Conservation (phyloP, 441 rosid genomes). For the Pelargonium australe region DNA sequence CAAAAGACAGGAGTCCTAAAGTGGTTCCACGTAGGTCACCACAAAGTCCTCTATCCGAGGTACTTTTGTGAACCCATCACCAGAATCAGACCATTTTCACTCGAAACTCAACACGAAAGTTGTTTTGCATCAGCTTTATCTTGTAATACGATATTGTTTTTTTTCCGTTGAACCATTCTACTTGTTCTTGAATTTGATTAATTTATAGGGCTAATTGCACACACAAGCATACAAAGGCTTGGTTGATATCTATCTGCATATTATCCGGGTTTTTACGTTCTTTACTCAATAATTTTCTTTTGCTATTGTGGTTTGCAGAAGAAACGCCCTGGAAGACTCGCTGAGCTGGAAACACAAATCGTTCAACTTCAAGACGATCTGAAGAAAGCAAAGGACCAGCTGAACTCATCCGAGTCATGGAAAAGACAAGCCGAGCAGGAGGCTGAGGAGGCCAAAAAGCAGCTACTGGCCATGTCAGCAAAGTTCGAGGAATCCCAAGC, state of each 20-base stretch:
- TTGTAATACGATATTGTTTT: slow-evolving; percentile 2
- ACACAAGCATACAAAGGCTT: no score
- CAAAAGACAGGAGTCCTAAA: slow-evolving; percentile 70
- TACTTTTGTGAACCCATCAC: slow-evolving; percentile 20
- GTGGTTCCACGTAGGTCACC: slow-evolving; percentile 70
- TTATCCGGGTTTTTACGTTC: no score
- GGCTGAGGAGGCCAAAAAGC: slow-evolving; percentile 67
- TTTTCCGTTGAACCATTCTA: no score
- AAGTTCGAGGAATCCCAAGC: slow-evolving; percentile 54
- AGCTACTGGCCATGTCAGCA: slow-evolving; percentile 35
- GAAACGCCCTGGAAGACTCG: slow-evolving; percentile 53
- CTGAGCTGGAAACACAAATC: slow-evolving; percentile 66
- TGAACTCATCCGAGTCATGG: slow-evolving; percentile 56
- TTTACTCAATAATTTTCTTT: no score
- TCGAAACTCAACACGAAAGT: no score
- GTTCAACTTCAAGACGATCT: slow-evolving; percentile 80
- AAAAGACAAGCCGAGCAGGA: slow-evolving; percentile 71
- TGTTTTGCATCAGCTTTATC: not conserved
- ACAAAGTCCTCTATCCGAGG: slow-evolving; percentile 64
- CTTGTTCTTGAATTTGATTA: no score
- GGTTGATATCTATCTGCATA: no score
- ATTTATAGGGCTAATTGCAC: no score
- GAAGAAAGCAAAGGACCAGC: slow-evolving; percentile 67
- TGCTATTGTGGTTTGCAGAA: slow-evolving; percentile 29
- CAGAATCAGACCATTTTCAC: no score